These are phyloP conservation scores for Sideroxylon spinosum DNA, from an alignment of 179 eudicot genomes.

Conservation along the genomic window DNA sequence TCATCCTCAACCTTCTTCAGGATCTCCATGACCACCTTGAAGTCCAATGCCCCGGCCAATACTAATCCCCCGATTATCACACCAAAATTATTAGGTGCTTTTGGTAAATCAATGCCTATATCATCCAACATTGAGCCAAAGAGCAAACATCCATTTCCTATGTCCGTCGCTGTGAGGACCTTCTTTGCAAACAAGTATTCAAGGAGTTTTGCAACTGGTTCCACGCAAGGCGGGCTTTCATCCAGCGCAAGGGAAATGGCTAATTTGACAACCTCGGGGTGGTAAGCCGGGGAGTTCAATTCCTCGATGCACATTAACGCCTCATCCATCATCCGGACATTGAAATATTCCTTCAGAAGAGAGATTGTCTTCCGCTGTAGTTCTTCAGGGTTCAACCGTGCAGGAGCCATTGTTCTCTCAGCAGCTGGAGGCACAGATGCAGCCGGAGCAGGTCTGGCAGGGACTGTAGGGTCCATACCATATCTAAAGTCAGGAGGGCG, in stretches of 20 bases:
- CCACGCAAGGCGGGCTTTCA: slow-evolving; percentile 72
- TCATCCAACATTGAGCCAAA: slow-evolving; percentile 69
- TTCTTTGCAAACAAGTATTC: slow-evolving; percentile 59
- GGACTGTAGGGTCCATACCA: slow-evolving; percentile 28
- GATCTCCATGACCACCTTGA: slow-evolving; percentile 57
- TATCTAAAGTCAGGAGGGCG: slow-evolving; percentile 38
- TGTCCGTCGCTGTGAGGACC: slow-evolving; percentile 47
- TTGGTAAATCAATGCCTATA: slow-evolving; percentile 82
- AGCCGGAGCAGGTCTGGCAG: slow-evolving; percentile 32
- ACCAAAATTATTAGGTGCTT: slow-evolving; percentile 80
- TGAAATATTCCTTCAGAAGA: slow-evolving; percentile 82
- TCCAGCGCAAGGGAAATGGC: slow-evolving; percentile 73
- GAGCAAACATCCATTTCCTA: slow-evolving; percentile 61
- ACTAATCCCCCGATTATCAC: slow-evolving; percentile 66
- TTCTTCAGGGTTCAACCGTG: slow-evolving; percentile 37
- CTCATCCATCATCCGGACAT: slow-evolving; percentile 62
- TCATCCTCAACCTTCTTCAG: slow-evolving; percentile 68
- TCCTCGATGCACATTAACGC: slow-evolving; percentile 79
- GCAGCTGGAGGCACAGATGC: slow-evolving; percentile 20
- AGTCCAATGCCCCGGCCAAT: slow-evolving; percentile 53
- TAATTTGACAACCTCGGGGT: slow-evolving; percentile 69
- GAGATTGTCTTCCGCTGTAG: slow-evolving; percentile 61
- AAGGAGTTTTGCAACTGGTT: slow-evolving; percentile 60
- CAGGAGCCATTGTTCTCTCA: slow-evolving; percentile 23
- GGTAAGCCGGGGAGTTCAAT: slow-evolving; percentile 63